Percentiles rank a stretch among this genome's conserved stretches.
Conservation (phyloP, 2,329 filamentous ascomycete species). For the Hortaea werneckii region DNA sequence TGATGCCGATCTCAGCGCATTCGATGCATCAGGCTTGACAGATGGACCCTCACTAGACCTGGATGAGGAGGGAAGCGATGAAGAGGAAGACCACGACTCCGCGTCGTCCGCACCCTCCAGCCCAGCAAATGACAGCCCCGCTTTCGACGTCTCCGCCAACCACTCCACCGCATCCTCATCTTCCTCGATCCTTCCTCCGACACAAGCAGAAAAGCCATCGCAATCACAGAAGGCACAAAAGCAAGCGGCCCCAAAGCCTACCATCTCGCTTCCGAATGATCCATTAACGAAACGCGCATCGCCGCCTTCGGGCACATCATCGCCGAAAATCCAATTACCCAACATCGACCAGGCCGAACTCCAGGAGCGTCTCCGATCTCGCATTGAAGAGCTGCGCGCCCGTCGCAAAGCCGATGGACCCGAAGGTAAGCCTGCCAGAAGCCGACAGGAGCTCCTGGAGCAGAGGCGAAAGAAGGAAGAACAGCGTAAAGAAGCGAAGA, state of each 20-base stretch:
- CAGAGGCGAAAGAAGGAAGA: constrained; percentile 78
- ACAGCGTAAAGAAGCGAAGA: constrained; percentile 78
- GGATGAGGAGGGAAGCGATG: constrained; percentile 9
- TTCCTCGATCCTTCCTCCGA: constrained; percentile 34
- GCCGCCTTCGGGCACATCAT: constrained; percentile 17
- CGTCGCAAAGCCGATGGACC: constrained; percentile 78
- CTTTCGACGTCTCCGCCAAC: constrained; percentile 29
- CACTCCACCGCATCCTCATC: constrained; percentile 36
- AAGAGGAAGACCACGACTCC: constrained; percentile 18
- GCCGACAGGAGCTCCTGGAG: constrained; percentile 86
- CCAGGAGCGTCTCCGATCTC: constrained; percentile 67
- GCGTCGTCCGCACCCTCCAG: constrained; percentile 28
- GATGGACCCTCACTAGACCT: constrained; percentile 6
- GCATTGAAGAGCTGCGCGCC: constrained; percentile 74
- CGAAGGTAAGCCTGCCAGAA: constrained; percentile 71
- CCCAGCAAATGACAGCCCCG: constrained; percentile 29
- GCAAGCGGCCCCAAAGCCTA: constrained; percentile 7
- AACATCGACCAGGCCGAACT: constrained; percentile 65
- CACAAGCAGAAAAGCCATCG: constrained; percentile 10
- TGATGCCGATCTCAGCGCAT: constrained; percentile 3
- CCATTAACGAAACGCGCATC: constrained; percentile 18
- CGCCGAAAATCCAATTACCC: constrained; percentile 28
- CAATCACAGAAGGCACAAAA: constrained; percentile 8
- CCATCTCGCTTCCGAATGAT: constrained; percentile 8
- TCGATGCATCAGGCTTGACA: constrained; percentile 24